Percentiles rank a stretch among this genome's conserved stretches.
These are phyloP conservation scores for Catharanthus roseus DNA, from an alignment of 257 asterid genomes.

Conservation along the genomic window DNA sequence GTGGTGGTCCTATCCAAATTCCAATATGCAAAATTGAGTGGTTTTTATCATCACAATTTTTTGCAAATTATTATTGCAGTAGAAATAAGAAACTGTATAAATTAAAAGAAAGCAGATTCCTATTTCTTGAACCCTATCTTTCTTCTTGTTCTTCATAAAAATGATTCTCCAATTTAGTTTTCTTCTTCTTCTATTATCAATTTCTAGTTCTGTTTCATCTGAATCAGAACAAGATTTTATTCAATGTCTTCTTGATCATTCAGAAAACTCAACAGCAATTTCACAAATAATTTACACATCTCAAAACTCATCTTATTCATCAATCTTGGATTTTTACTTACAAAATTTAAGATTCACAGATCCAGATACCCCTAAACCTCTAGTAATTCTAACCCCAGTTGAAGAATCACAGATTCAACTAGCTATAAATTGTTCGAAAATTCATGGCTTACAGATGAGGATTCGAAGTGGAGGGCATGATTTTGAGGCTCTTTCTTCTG, in stretches of 20 bases:
- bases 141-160: background rate
- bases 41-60: too few species aligned
- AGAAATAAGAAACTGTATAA: too few species aligned
- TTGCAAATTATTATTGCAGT: too few species aligned
- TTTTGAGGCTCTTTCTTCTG: slow-evolving; percentile 12
- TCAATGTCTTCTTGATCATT: slow-evolving; percentile 8
- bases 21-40: too few species aligned
- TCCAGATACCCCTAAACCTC: slow-evolving; percentile 9
- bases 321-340: background rate
- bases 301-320: slow-evolving; percentile 8
- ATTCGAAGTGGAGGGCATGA: slow-evolving; percentile 22
- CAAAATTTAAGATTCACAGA: slow-evolving; percentile 10
- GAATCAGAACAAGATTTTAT: slow-evolving; percentile 1
- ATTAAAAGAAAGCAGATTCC: too few species aligned
- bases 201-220: background rate
- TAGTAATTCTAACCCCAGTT: slow-evolving; percentile 12
- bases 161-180: background rate
- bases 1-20: too few species aligned
- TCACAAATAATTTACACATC: slow-evolving; percentile 12
- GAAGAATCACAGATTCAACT: slow-evolving; percentile 7
- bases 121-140: background rate
- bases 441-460: slow-evolving; percentile 12
- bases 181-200: background rate
- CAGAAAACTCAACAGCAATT: background rate
- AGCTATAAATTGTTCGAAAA: slow-evolving; percentile 18